Base-by-base conservation (phyloP, 2,329 filamentous ascomycete species). In the Neofusicoccum kwambonambiense region DNA sequence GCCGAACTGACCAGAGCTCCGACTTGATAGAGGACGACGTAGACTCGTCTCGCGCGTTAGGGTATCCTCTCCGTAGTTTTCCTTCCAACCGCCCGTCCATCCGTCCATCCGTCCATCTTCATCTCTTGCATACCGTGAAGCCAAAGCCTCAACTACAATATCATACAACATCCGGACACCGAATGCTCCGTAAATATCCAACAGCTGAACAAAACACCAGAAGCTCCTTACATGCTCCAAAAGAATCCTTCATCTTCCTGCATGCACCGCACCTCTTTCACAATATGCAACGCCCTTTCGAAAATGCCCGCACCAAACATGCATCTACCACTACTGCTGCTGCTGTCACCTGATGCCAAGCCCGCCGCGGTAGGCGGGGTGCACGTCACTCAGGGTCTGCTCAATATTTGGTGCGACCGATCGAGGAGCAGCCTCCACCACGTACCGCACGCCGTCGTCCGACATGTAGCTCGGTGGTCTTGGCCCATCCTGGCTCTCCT, bases 381-480 rank as follows among this genome's bases (percentile, higher is more conserved):
- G 58, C 58, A 62, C 58, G 19, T 51, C 58, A 27, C 45, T 51
- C 58, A 62, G 3, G 9, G 8, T 47, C 12, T 58, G 39, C 8
- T 39, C 42, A 5, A 4, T 45, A 19, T 12, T 3, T 3, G 58
- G 58, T 4, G 47, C 58, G 13, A 62, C 42, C 13, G 58, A 49
- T 4, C 58, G 58, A 15, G 62, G 62, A 31, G 83, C 83, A 0
- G 87, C 88, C 69, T 91, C 87, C 4, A 92, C 81, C 13, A 91
- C 86, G 72, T 93, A 93, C 34, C 84, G 83, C 4, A 92, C 84
- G 0, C 90, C 90, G 70, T 93, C 89, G 9, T 94, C 90, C 0
- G 89, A 91, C 3, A 84, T 81, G 73, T 95, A 95, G 4, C 89
- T 92, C 2, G 91, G 91, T 4, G 91, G 91, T 1, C 90, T 83